Evolutionary conservation across 805 yeast genomes (phyloP).

Genomic region (Candida golubevii): DNA sequence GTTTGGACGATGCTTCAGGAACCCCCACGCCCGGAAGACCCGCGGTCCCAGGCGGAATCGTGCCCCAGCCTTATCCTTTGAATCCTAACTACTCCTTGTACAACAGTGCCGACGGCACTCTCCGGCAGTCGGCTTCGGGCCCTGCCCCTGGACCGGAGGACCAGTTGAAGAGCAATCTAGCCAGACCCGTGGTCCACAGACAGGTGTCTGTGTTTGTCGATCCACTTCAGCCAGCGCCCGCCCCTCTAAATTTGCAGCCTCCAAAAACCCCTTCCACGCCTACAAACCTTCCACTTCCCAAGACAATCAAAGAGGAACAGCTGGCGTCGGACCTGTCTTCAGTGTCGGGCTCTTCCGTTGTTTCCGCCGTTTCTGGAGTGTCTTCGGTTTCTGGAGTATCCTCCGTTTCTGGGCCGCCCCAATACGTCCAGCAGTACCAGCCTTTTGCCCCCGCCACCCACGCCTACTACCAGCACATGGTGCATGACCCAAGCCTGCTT

Average conservation of each 20-base stretch:
- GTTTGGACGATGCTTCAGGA: slow-evolving; percentile 4
- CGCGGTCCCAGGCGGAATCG: slow-evolving; percentile 14
- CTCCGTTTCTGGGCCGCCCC: neutral
- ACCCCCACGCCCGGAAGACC: slow-evolving; percentile 9
- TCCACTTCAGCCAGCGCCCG: slow-evolving; percentile 27
- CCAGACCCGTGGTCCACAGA: slow-evolving; percentile 21
- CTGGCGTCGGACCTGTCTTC: neutral
- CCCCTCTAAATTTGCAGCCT: too few relatives aligned
- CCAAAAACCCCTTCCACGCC: too few relatives aligned
- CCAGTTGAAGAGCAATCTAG: neutral
- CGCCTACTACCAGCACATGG: slow-evolving; percentile 14
- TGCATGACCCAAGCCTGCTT: slow-evolving; percentile 11
- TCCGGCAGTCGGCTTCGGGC: neutral
- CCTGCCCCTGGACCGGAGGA: neutral
- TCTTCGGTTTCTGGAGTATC: too few relatives aligned
- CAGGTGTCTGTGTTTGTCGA: slow-evolving; percentile 40
- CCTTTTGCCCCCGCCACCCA: slow-evolving; percentile 12
- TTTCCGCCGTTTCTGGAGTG: too few relatives aligned
- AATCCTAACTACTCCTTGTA: slow-evolving; percentile 34
- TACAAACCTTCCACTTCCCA: too few relatives aligned
- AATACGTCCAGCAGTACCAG: slow-evolving; percentile 16
- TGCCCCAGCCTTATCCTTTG: slow-evolving; percentile 35
- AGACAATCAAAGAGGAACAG: neutral
- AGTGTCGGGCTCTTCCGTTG: too few relatives aligned
- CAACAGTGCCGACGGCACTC: slow-evolving; percentile 15